These are phyloP conservation scores for Aspergillus chevalieri DNA, from an alignment of 2,329 filamentous ascomycete species.

Conservation along the genomic window DNA sequence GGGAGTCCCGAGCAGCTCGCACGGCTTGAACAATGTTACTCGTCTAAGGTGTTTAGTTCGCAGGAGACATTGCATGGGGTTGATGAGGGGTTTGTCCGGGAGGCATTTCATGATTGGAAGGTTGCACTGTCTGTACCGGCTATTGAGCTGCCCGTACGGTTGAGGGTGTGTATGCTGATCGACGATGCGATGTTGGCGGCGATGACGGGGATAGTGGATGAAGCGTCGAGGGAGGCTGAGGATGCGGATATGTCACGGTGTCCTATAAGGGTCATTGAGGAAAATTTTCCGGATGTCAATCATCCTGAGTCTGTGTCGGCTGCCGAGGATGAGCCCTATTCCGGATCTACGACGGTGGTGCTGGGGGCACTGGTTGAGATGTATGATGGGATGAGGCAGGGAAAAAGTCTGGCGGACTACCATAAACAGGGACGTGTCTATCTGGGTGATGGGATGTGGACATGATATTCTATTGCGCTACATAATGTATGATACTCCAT, in stretches of 20 bases:
- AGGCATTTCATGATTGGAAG: slow-evolving; percentile 25
- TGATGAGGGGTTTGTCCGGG: slow-evolving; percentile 14
- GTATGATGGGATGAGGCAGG: slow-evolving; percentile 19
- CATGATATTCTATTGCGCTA: neutral
- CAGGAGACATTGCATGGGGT: slow-evolving; percentile 9
- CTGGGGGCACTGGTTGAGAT: slow-evolving; percentile 22
- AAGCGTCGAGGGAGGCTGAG: slow-evolving; percentile 6
- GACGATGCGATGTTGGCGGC: slow-evolving; percentile 19
- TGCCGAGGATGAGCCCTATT: slow-evolving; percentile 11
- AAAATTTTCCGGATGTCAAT: slow-evolving; percentile 22
- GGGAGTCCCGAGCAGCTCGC: slow-evolving; percentile 16
- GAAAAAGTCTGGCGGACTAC: slow-evolving; percentile 20
- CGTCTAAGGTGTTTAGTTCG: slow-evolving; percentile 21
- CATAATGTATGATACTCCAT: neutral
- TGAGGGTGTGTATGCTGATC: slow-evolving; percentile 22
- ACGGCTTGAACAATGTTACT: slow-evolving; percentile 16
- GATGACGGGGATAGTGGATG: slow-evolving; percentile 11
- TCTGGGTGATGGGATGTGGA: slow-evolving; percentile 20
- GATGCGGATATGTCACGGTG: slow-evolving; percentile 10
- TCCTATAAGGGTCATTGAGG: slow-evolving; percentile 24
- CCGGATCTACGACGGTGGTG: slow-evolving; percentile 20
- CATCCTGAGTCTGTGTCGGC: slow-evolving; percentile 10
- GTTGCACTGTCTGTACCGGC: slow-evolving; percentile 18
- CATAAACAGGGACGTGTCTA: slow-evolving; percentile 19
- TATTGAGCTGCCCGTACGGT: slow-evolving; percentile 20